Percentiles rank a stretch among this genome's conserved stretches.
Conservation (phyloP, 345 rosid genomes). For the Camelina sativa region DNA sequence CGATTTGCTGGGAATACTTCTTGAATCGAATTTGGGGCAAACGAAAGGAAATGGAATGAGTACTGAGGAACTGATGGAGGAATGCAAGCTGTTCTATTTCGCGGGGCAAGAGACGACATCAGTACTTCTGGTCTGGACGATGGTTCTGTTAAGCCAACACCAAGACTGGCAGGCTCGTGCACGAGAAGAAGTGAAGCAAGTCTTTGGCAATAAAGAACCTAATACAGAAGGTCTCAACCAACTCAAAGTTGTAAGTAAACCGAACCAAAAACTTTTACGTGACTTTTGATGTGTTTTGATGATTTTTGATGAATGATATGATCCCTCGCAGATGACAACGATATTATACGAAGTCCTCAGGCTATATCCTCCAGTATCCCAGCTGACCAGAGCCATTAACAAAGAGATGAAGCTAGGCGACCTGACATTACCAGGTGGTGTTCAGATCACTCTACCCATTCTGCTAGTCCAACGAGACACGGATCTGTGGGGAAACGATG, state of each 20-base stretch:
- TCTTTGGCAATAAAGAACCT: slow-evolving; percentile 48
- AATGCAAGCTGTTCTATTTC: slow-evolving; percentile 68
- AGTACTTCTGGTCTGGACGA: slow-evolving; percentile 57
- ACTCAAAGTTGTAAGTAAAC: slow-evolving; percentile 53
- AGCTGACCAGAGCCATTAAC: slow-evolving; percentile 24
- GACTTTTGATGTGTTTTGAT: not conserved
- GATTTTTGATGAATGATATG: not conserved
- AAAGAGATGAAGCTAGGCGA: slow-evolving; percentile 52
- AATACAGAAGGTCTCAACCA: slow-evolving; percentile 41
- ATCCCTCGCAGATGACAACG: not conserved
- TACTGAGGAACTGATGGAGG: slow-evolving; percentile 56
- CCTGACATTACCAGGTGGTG: slow-evolving; percentile 44
- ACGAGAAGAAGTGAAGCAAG: slow-evolving; percentile 58
- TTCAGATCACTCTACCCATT: slow-evolving; percentile 33
- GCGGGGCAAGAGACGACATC: slow-evolving; percentile 68
- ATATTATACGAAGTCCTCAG: slow-evolving; percentile 52
- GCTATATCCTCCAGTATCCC: slow-evolving; percentile 47
- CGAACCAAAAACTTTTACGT: not conserved
- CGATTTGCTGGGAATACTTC: slow-evolving; percentile 50
- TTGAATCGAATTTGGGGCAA: slow-evolving; percentile 51
- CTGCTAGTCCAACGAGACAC: slow-evolving; percentile 50
- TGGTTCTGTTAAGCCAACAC: slow-evolving; percentile 52
- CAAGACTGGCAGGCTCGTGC: slow-evolving; percentile 63
- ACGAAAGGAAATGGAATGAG: slow-evolving; percentile 44
- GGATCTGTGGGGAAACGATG: slow-evolving; percentile 60